phyloP scores from a whole-genome alignment of 805 yeast genomes.

The Sporopachydermia quercuum region DNA sequence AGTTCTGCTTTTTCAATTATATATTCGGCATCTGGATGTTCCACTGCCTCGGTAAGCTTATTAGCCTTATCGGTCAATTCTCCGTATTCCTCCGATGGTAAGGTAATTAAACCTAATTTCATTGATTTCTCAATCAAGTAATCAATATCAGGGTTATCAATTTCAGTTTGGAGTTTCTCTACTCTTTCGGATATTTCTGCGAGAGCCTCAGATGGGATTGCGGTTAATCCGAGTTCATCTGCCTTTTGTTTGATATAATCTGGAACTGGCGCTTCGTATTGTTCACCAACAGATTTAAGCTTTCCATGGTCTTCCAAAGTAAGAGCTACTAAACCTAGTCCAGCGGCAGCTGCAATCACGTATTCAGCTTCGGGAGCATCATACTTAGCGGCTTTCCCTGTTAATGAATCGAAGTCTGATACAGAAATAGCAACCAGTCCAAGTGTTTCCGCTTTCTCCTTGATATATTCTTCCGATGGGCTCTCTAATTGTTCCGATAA shows the following conservation, averaged over 20 bases:
- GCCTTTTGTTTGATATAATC: slow-evolving; percentile 15
- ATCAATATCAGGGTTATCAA: slow-evolving; percentile 7
- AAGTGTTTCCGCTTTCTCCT: slow-evolving; percentile 7
- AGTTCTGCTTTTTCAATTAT: slow-evolving; percentile 4
- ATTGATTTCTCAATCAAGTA: slow-evolving; percentile 20
- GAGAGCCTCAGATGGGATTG: slow-evolving; percentile 22
- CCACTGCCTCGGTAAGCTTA: background rate
- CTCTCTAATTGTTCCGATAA: slow-evolving; percentile 9
- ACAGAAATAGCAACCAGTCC: slow-evolving; percentile 9
- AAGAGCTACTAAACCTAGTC: slow-evolving; percentile 5
- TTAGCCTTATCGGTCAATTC: slow-evolving; percentile 16
- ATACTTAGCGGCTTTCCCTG: slow-evolving; percentile 1
- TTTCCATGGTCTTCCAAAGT: slow-evolving; percentile 7
- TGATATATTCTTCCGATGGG: slow-evolving; percentile 7
- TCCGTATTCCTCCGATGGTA: slow-evolving; percentile 30
- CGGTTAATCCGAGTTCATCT: slow-evolving; percentile 18
- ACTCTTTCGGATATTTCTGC: slow-evolving; percentile 13
- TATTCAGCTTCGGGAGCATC: slow-evolving; percentile 5
- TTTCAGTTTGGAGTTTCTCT: slow-evolving; percentile 5
- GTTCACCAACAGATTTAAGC: background rate
- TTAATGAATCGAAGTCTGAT: slow-evolving; percentile 6
- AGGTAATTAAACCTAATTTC: slow-evolving; percentile 26
- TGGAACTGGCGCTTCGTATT: slow-evolving; percentile 4
- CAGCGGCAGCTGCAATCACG: slow-evolving; percentile 4
- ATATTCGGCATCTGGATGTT: slow-evolving; percentile 1